phyloP scores from a whole-genome alignment of 2,329 filamentous ascomycete genomes.

The Colletotrichum falcatum region DNA sequence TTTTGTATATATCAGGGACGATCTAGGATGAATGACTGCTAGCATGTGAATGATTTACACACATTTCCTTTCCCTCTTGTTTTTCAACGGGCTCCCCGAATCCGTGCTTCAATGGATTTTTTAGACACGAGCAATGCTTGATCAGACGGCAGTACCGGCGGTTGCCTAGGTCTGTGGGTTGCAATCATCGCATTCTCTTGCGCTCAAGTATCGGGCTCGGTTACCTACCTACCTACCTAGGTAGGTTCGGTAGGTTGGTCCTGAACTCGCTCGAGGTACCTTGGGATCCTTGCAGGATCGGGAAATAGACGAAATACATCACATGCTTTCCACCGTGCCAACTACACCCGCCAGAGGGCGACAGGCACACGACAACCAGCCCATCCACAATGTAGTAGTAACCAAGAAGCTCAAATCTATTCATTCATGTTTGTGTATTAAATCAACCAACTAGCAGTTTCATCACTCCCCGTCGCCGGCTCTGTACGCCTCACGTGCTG shows the following conservation, averaged over 20 bases:
- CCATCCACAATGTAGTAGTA: neutral
- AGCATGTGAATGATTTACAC: conserved; percentile 29
- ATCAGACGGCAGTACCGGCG: neutral
- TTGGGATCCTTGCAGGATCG: neutral
- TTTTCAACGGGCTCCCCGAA: neutral
- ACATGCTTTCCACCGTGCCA: conserved; percentile 7
- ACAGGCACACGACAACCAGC: neutral
- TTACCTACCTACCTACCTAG: too few relatives aligned
- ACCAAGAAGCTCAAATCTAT: conserved; percentile 31
- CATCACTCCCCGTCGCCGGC: conserved; percentile 36
- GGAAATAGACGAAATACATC: conserved; percentile 9
- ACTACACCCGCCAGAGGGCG: neutral
- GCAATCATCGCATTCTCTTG: conserved; percentile 14
- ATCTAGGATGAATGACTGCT: conserved; percentile 25
- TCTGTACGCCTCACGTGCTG: conserved; percentile 23
- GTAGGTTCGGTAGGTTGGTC: neutral
- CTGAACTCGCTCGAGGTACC: neutral
- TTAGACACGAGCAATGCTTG: neutral
- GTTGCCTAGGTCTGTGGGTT: neutral
- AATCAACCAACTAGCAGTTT: conserved; percentile 30
- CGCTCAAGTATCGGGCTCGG: conserved; percentile 7
- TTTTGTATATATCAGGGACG: conserved; percentile 31
- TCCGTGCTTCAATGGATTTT: neutral
- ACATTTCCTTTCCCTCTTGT: neutral
- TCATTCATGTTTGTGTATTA: conserved; percentile 38